phyloP scores from a whole-genome alignment of 108 stramenopile genomes.

The Fragilariopsis cylindrus region DNA sequence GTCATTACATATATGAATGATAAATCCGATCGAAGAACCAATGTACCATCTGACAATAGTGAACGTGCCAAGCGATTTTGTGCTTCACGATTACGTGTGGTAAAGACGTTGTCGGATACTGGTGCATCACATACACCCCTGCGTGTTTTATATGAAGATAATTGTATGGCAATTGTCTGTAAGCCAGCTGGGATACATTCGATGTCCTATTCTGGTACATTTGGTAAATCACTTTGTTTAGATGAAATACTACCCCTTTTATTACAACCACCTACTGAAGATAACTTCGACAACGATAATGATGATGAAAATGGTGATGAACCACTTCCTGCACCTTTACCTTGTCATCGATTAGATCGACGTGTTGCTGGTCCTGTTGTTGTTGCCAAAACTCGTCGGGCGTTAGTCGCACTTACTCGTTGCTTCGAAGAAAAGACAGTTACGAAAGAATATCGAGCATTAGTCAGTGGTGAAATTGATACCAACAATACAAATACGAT shows the following conservation, averaged over 20 bases:
- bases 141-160: conserved; percentile 1
- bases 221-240: conserved; percentile 19
- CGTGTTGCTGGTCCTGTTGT: conserved; percentile 8
- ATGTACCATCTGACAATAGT: neutral
- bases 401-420: neutral
- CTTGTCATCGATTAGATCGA: conserved; percentile 5
- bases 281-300: neutral
- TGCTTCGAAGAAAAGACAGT: conserved; percentile 14
- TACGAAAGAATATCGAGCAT: conserved; percentile 7
- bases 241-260: conserved; percentile 3
- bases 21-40: conserved; percentile 1
- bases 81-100: conserved; percentile 4
- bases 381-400: conserved; percentile 8
- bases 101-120: neutral
- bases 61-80: conserved; percentile 10
- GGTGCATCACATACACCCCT: conserved; percentile 11
- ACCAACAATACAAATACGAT: neutral
- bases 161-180: conserved; percentile 9
- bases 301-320: neutral
- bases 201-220: conserved; percentile 11
- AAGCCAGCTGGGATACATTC: conserved; percentile 17
- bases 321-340: conserved; percentile 7
- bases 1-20: neutral
- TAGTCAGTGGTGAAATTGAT: neutral
- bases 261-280: neutral